These are phyloP conservation scores for Aristolochia californica DNA, from an alignment of 164 flowering plant genomes.

Conservation along the genomic window DNA sequence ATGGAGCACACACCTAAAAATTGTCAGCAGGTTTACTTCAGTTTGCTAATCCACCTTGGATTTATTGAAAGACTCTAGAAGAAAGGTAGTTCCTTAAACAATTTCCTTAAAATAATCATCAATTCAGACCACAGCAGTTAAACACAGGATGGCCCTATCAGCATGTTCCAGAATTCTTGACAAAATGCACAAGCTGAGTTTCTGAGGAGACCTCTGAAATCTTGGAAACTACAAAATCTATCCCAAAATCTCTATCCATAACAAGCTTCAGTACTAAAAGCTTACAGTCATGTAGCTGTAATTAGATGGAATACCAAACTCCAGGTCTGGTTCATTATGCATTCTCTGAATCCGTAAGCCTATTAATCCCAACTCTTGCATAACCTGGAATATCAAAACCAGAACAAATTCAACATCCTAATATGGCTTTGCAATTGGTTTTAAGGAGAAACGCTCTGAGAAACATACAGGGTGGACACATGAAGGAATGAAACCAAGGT, in stretches of 20 bases:
- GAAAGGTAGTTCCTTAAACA: too few relatives aligned
- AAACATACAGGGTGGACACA: slow-evolving; percentile 93
- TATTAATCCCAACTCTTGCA: slow-evolving; percentile 91
- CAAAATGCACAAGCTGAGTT: too few relatives aligned
- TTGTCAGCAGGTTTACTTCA: not conserved
- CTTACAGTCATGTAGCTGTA: slow-evolving; percentile 92
- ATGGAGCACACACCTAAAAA: slow-evolving; percentile 89
- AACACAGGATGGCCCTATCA: too few relatives aligned
- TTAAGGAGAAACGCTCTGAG: not conserved
- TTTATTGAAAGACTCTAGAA: too few relatives aligned
- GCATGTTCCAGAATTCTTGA: too few relatives aligned
- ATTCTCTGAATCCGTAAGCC: slow-evolving; percentile 98
- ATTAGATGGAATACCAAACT: slow-evolving; percentile 92
- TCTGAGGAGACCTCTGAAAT: too few relatives aligned
- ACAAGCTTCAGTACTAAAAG: not conserved
- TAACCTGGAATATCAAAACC: slow-evolving; percentile 44
- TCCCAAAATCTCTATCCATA: too few relatives aligned
- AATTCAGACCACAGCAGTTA: too few relatives aligned
- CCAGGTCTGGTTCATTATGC: slow-evolving; percentile 81
- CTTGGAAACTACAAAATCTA: too few relatives aligned
- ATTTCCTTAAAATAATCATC: too few relatives aligned
- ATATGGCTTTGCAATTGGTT: not conserved
- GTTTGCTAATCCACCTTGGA: too few relatives aligned
- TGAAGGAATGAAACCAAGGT: slow-evolving; percentile 90
- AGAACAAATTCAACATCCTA: slow-evolving; percentile 4